A percentile compares a stretch with the other conserved stretches of the same genome.
Evolutionary conservation across 306 rosid genomes (phyloP).

Genomic region (Dalbergia oliveri): DNA sequence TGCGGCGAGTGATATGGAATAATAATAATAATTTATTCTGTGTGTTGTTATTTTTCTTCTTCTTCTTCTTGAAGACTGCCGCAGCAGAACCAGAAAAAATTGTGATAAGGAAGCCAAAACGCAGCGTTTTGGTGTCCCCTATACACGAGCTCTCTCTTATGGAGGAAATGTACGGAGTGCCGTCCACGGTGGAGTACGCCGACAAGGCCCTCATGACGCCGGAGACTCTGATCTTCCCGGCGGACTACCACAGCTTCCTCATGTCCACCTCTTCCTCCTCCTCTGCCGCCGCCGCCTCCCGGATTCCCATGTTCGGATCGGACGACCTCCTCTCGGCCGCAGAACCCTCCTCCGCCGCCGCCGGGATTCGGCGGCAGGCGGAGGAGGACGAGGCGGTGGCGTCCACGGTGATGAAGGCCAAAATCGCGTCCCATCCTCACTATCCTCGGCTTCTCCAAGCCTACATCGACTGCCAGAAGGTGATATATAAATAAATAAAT

Average conservation of each 20-base stretch:
- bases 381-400: slow-evolving; percentile 48
- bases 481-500: slow-evolving; percentile 16
- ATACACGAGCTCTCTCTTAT: slow-evolving; percentile 35
- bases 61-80: slow-evolving; percentile 39
- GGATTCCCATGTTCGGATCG: slow-evolving; percentile 86
- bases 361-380: slow-evolving; percentile 57
- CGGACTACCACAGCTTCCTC: slow-evolving; percentile 71
- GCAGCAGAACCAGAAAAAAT: slow-evolving; percentile 32
- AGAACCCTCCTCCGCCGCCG: slow-evolving; percentile 53
- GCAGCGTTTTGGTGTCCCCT: slow-evolving; percentile 40
- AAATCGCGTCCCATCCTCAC: slow-evolving; percentile 85
- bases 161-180: slow-evolving; percentile 90
- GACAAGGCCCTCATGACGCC: slow-evolving; percentile 81
- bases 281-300: slow-evolving; percentile 38
- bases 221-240: slow-evolving; percentile 83
- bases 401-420: slow-evolving; percentile 71
- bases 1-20: slow-evolving; percentile 32
- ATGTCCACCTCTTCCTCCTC: slow-evolving; percentile 45
- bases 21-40: background rate
- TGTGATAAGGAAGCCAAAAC: slow-evolving; percentile 38
- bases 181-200: slow-evolving; percentile 65
- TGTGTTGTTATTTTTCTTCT: slow-evolving; percentile 36
- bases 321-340: slow-evolving; percentile 64
- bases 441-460: slow-evolving; percentile 92
- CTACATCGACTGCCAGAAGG: slow-evolving; percentile 96